Evolutionary conservation across 2,329 filamentous ascomycete species (phyloP).

Genomic region (Pseudogymnoascus sp.): DNA sequence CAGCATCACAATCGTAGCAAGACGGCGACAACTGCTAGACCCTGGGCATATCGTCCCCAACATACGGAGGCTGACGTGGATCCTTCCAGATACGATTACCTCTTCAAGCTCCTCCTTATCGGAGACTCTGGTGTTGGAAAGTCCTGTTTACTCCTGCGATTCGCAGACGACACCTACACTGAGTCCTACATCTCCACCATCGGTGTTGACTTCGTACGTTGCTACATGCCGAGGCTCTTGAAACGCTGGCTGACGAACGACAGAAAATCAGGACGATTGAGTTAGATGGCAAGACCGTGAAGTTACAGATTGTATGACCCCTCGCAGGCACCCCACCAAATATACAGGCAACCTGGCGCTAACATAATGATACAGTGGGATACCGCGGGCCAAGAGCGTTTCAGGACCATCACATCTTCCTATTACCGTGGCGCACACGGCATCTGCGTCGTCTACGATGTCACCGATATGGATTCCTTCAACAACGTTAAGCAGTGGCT

Average conservation of each 20-base stretch:
- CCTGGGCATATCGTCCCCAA: background rate
- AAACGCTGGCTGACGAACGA: conserved; percentile 4
- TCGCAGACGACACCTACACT: conserved; percentile 98
- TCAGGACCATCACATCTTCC: conserved; percentile 98
- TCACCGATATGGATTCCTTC: conserved; percentile 99
- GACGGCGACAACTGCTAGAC: background rate
- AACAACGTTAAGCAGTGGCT: conserved; percentile 99
- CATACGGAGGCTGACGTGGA: conserved; percentile 22
- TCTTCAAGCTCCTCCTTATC: conserved; percentile 99
- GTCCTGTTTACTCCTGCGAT: conserved; percentile 95
- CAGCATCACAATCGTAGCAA: conserved; percentile 15
- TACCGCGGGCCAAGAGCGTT: conserved; percentile 96
- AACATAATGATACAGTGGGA: conserved; percentile 66
- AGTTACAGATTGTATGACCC: conserved; percentile 88
- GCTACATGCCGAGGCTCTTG: background rate
- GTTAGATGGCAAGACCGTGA: conserved; percentile 98
- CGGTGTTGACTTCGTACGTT: conserved; percentile 91
- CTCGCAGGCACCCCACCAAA: background rate
- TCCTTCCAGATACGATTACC: conserved; percentile 88
- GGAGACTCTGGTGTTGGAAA: conserved; percentile 99
- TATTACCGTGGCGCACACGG: conserved; percentile 99
- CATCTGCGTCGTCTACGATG: conserved; percentile 99
- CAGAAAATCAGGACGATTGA: conserved; percentile 99
- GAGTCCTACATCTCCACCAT: conserved; percentile 99
- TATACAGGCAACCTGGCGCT: background rate